phyloP scores from a whole-genome alignment of 177 flowering plant species.

The Vitis hybrid region DNA sequence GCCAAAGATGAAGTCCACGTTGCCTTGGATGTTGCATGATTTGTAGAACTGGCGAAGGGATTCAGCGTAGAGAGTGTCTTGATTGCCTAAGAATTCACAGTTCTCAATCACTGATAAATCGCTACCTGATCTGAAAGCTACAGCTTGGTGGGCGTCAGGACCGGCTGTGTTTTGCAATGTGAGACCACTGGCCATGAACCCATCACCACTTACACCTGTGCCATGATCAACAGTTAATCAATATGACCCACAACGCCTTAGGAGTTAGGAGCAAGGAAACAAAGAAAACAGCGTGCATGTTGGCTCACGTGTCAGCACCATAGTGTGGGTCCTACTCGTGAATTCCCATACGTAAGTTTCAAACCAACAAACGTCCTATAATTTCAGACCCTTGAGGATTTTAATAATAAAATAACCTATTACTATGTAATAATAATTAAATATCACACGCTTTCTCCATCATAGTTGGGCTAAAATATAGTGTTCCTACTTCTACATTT shows the following conservation, averaged over 20 bases:
- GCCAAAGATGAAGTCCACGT: conserved; percentile 87
- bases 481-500: too few relatives aligned
- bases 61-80: conserved; percentile 82
- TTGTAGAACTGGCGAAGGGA: conserved; percentile 76
- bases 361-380: not conserved
- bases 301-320: too few relatives aligned
- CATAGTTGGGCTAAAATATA: too few relatives aligned
- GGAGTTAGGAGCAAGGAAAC: too few relatives aligned
- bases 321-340: too few relatives aligned
- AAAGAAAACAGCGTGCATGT: too few relatives aligned
- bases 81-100: conserved; percentile 82
- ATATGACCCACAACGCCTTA: too few relatives aligned
- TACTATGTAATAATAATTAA: too few relatives aligned
- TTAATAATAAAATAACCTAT: too few relatives aligned
- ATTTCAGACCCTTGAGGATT: too few relatives aligned
- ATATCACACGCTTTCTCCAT: too few relatives aligned
- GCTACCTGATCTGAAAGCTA: conserved; percentile 75
- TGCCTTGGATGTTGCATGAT: conserved; percentile 66
- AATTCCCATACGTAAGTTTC: not conserved
- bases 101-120: conserved; percentile 63
- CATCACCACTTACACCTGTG: conserved; percentile 76
- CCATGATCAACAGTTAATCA: not conserved
- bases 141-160: conserved; percentile 79
- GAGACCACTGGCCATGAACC: conserved; percentile 76
- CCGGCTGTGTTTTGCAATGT: conserved; percentile 88